These are phyloP conservation scores for Verbascum thapsus DNA, from an alignment of 257 asterid genomes.

Conservation along the genomic window DNA sequence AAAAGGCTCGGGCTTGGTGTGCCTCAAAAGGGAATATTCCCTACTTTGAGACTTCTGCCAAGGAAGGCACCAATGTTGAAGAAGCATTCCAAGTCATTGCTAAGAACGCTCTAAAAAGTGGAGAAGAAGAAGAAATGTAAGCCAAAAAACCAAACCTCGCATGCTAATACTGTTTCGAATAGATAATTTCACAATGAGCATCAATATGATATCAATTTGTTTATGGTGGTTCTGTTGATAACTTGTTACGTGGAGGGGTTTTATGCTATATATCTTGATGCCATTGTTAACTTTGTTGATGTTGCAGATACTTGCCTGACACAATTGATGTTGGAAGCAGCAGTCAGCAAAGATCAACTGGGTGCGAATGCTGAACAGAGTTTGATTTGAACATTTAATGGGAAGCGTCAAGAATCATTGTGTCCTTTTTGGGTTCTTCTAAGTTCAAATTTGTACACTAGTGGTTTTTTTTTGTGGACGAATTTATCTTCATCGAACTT, in stretches of 20 bases:
- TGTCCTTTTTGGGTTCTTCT: not conserved
- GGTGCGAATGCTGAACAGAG: conserved; percentile 67
- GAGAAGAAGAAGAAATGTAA: conserved; percentile 96
- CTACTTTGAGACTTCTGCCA: conserved; percentile 97
- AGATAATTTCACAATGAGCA: not conserved
- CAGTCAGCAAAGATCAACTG: conserved; percentile 70
- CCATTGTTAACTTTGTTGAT: conserved; percentile 4
- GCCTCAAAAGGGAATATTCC: conserved; percentile 96
- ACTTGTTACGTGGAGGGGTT: no score
- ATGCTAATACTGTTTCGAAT: not conserved
- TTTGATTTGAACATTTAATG: not conserved
- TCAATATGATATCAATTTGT: conserved; percentile 5
- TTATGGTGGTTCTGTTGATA: not conserved
- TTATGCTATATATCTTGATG: not conserved
- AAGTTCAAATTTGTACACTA: conserved; percentile 38
- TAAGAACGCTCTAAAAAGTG: conserved; percentile 84
- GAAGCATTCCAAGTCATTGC: conserved; percentile 97
- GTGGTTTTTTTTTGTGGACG: conserved; percentile 25
- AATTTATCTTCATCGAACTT: not conserved
- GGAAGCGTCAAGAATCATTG: conserved; percentile 19
- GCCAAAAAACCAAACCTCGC: conserved; percentile 30
- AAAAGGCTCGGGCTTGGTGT: conserved; percentile 98
- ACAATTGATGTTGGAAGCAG: conserved; percentile 80
- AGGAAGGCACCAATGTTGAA: conserved; percentile 93
- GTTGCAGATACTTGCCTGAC: conserved; percentile 80